Evolutionary conservation across 2,329 filamentous ascomycete genomes (phyloP).

Genomic region (Lasiodiplodia citricola): DNA sequence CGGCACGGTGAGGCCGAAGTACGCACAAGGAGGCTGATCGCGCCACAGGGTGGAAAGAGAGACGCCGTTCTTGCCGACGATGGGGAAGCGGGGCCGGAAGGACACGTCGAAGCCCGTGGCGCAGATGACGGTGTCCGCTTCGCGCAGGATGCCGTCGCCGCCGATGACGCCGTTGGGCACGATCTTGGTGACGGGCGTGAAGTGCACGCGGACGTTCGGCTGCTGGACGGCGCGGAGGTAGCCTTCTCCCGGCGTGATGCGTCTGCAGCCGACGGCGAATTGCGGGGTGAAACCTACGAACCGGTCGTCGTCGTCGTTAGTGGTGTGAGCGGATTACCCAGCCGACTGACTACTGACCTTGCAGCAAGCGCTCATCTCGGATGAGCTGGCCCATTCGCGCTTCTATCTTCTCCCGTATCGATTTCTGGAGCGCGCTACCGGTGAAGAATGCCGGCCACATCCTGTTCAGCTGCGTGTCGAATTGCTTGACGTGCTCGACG

Average conservation of each 20-base stretch:
- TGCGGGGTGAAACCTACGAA: conserved; percentile 54
- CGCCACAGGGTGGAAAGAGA: conserved; percentile 39
- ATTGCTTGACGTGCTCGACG: conserved; percentile 56
- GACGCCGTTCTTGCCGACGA: conserved; percentile 37
- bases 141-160: conserved; percentile 35
- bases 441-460: conserved; percentile 32
- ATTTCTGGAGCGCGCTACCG: conserved; percentile 28
- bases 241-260: conserved; percentile 40
- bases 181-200: conserved; percentile 34
- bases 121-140: conserved; percentile 34
- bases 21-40: conserved; percentile 44
- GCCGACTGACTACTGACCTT: too few species aligned
- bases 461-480: conserved; percentile 54
- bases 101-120: conserved; percentile 16
- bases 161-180: conserved; percentile 39
- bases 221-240: conserved; percentile 40
- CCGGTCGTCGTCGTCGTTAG: too few species aligned
- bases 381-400: too few species aligned
- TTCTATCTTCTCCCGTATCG: too few species aligned
- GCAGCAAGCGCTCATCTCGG: too few species aligned
- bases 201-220: conserved; percentile 36
- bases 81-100: conserved; percentile 41
- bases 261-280: conserved; percentile 42
- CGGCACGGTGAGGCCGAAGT: conserved; percentile 53
- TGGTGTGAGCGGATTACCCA: too few species aligned